phyloP scores from a whole-genome alignment of 257 asterid species.

The Solanum arcanum region DNA sequence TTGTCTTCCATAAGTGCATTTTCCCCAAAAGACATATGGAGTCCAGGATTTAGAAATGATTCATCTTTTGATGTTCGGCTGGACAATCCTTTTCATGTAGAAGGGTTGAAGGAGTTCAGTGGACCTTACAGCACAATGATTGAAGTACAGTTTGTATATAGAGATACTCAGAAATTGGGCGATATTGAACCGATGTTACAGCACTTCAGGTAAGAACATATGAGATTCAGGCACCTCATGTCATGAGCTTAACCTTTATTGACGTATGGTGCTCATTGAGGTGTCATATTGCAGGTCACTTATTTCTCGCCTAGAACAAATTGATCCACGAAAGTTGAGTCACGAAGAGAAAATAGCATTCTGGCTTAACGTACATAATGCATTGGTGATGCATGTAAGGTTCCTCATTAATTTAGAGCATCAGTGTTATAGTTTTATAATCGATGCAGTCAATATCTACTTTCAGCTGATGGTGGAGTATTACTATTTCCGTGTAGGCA shows the following conservation, averaged over 20 bases:
- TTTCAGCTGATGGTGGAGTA: not conserved
- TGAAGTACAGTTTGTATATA: conserved; percentile 71
- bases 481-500: conserved; percentile 38
- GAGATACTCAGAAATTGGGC: conserved; percentile 70
- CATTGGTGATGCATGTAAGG: conserved; percentile 95
- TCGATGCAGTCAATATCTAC: not conserved
- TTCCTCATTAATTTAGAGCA: not conserved
- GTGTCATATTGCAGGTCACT: conserved; percentile 51
- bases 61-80: conserved; percentile 76
- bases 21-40: conserved; percentile 78
- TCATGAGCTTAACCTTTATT: not conserved
- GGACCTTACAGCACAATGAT: conserved; percentile 99
- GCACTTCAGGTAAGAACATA: conserved; percentile 51
- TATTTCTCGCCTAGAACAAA: conserved; percentile 72
- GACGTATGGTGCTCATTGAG: not conserved
- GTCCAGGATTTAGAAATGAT: conserved; percentile 71
- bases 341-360: conserved; percentile 91
- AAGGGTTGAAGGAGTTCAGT: conserved; percentile 92
- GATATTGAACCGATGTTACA: conserved; percentile 63
- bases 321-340: conserved; percentile 67
- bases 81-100: conserved; percentile 86
- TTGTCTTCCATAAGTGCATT: conserved; percentile 61
- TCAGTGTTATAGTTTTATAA: not conserved
- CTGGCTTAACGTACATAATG: conserved; percentile 94
- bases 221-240: not conserved